Base-by-base conservation (phyloP, 1,284 basidiomycete species). In the Apiotrichum domesticum region DNA sequence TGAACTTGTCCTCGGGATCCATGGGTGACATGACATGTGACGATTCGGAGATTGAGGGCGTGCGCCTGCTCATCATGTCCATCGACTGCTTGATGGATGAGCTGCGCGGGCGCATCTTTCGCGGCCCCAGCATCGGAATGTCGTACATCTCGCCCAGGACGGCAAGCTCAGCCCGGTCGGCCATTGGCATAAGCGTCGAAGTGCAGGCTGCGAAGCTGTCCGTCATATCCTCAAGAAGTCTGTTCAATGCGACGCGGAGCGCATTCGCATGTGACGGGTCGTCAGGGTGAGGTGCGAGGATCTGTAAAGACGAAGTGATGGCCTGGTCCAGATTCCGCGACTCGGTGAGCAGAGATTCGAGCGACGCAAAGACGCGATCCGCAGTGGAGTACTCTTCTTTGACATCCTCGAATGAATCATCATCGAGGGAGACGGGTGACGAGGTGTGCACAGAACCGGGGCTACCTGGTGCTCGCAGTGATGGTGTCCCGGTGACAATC, bases 111-210 rank as follows among this genome's bases (percentile, higher is more conserved):
- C 35, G 35, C 11, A 21, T 7, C 4, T 37, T n/a, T 3, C 47
- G n/a, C 1, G 47, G 47, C 7, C 47, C 47, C n/a, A 49, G 35
- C 3, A 68, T 57, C 4, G 70, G 69, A 11, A 75, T 69, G 58
- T 72, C 72, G 63, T 75, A 75, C 72, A 75, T 74, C 40, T 72
- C 67, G 3, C 68, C 67, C 15, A 74, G 56, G 0, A 70, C 68
- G 0, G 59, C 59, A 8, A 75, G 62, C 47, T 73, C 70, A 4
- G 49, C 51, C 37, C 59, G 57, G 51, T 73, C 72, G 13, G 67
- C 64, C 53, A 74, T 46, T 13, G 58, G 55, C 8, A 70, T 61
- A 3, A 75, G 55, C 3, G 57, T 56, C 8, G 68, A 70, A 0
- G 70, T 72, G 4, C 72, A 68, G 4, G 63, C 56, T 0, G 70